Evolutionary conservation across 805 yeast species (phyloP).

Genomic region (Kodamaea neixiangensis): DNA sequence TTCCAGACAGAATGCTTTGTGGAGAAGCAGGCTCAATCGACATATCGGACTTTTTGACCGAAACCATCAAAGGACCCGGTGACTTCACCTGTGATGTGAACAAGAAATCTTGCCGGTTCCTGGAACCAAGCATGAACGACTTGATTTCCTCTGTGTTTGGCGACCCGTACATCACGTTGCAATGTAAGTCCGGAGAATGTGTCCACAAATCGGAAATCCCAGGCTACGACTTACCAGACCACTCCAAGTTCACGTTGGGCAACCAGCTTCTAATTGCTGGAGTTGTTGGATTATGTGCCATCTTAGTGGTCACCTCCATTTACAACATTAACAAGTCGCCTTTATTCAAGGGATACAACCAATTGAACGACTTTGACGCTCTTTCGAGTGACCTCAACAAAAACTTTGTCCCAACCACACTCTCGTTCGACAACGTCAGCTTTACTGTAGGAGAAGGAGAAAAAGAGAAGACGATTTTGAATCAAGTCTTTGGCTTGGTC

Average conservation of each 20-base stretch:
- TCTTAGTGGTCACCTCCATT: constrained; percentile 43
- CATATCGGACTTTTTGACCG: constrained; percentile 86
- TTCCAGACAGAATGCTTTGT: constrained; percentile 91
- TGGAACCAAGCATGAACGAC: constrained; percentile 96
- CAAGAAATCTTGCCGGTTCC: constrained; percentile 67
- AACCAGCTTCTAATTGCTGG: constrained; percentile 50
- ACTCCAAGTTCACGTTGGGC: constrained; percentile 43
- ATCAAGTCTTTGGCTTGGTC: constrained; percentile 70
- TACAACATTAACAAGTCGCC: constrained; percentile 62
- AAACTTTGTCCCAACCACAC: constrained; percentile 62
- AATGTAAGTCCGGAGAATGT: constrained; percentile 88
- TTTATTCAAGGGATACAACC: constrained; percentile 44
- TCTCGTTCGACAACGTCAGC: constrained; percentile 72
- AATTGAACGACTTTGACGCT: constrained; percentile 33
- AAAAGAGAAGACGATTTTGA: constrained; percentile 56
- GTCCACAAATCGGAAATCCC: constrained; percentile 91
- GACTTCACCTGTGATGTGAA: constrained; percentile 78
- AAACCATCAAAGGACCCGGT: constrained; percentile 92
- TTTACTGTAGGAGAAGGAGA: constrained; percentile 46
- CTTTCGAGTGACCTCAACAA: constrained; percentile 47
- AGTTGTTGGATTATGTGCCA: constrained; percentile 44
- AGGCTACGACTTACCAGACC: constrained; percentile 74
- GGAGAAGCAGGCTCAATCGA: constrained; percentile 94
- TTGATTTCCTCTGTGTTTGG: constrained; percentile 90
- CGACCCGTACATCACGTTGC: constrained; percentile 82